Percentiles rank a stretch among this genome's conserved stretches.
These are phyloP conservation scores for Linnemannia hyalina DNA, from an alignment of 192 early-diverging fungal species.

Conservation along the genomic window DNA sequence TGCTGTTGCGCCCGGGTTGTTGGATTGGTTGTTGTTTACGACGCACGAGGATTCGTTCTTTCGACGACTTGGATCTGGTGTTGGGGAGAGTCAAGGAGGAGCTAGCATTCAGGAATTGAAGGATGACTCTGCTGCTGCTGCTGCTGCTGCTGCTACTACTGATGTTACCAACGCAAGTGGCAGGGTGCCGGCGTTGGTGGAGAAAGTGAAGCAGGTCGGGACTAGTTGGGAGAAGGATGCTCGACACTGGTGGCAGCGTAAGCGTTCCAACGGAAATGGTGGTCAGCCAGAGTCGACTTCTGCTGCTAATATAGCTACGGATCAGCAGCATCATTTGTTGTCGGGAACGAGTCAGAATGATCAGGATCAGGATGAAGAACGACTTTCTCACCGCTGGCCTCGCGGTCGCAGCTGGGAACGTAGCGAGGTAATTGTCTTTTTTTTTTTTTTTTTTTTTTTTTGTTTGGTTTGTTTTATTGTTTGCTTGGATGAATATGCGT, in stretches of 20 bases:
- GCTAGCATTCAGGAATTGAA: conserved; percentile 30
- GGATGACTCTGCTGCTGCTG: neutral
- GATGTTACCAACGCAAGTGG: neutral
- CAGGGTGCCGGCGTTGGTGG: conserved; percentile 43
- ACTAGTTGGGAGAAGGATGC: conserved; percentile 50
- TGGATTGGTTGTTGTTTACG: conserved; percentile 56
- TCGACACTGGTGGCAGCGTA: conserved; percentile 47
- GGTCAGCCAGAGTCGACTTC: neutral
- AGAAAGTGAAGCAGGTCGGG: conserved; percentile 52
- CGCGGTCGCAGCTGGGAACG: conserved; percentile 33
- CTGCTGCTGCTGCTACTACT: neutral
- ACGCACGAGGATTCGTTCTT: conserved; percentile 57
- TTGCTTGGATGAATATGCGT: neutral
- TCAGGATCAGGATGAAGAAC: conserved; percentile 23
- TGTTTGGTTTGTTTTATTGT: neutral
- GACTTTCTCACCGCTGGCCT: conserved; percentile 34
- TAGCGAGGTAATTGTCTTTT: conserved; percentile 29
- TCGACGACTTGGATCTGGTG: conserved; percentile 12
- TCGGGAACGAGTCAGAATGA: conserved; percentile 13
- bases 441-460: neutral
- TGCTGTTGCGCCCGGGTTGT: conserved; percentile 35
- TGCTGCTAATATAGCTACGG: neutral
- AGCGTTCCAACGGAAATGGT: neutral
- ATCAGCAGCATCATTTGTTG: conserved; percentile 42
- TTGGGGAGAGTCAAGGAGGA: neutral